A percentile compares a stretch with the other conserved stretches of the same genome.
Evolutionary conservation across 768 basidiomycete species (phyloP).

Genomic region (Psilocybe cubensis): DNA sequence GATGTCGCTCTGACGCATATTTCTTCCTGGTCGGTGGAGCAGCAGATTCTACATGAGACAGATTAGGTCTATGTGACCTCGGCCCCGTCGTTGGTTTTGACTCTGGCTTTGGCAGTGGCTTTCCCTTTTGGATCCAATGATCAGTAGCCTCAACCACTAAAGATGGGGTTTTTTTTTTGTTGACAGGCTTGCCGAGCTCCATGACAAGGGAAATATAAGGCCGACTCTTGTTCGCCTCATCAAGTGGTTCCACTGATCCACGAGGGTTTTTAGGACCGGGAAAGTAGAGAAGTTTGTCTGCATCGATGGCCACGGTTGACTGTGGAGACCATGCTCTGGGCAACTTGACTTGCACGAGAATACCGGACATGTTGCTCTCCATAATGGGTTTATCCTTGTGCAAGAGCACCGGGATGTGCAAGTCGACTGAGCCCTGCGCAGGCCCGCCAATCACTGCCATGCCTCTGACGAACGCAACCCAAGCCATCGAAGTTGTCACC

Average conservation of each 20-base stretch:
- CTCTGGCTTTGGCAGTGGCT: not conserved
- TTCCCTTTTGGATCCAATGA: not conserved
- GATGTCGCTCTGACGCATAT: not conserved
- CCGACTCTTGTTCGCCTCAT: not conserved
- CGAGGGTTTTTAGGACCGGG: not conserved
- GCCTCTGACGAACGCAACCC: conserved; percentile 25
- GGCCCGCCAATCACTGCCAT: too few species aligned
- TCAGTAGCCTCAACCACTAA: not conserved
- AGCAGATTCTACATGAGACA: too few species aligned
- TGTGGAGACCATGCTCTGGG: not conserved
- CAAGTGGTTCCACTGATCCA: not conserved
- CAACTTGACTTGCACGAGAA: conserved; percentile 17
- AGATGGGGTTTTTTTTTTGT: not conserved
- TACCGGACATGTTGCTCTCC: conserved; percentile 14
- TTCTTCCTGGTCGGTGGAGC: not conserved
- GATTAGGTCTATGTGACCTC: too few species aligned
- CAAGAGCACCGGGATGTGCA: too few species aligned
- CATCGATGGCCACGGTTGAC: not conserved
- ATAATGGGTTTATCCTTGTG: too few species aligned
- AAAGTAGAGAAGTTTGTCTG: conserved; percentile 6
- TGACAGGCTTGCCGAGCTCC: conserved; percentile 8
- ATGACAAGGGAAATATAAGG: conserved; percentile 18
- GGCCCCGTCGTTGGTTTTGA: too few species aligned
- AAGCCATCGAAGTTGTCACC: conserved; percentile 16
- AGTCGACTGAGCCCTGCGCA: too few species aligned